Conservation (phyloP, 805 yeast species). For the Lachancea sp. region DNA sequence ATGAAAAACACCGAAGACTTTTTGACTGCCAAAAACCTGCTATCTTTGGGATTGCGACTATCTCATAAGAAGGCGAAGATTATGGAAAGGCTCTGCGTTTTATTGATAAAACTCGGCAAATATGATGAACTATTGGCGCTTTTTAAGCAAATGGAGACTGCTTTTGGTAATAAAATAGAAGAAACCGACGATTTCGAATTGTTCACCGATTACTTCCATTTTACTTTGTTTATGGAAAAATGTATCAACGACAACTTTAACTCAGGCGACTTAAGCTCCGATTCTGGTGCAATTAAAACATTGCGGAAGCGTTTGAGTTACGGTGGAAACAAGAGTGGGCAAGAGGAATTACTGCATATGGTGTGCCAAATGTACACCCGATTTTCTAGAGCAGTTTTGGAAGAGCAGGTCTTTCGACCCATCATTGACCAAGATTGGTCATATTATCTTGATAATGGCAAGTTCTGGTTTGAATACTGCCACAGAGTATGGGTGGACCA, state of each 20-base stretch:
- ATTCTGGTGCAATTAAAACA: slow-evolving; percentile 8
- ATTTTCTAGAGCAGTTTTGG: slow-evolving; percentile 19
- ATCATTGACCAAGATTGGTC: slow-evolving; percentile 16
- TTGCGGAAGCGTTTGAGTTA: slow-evolving; percentile 19
- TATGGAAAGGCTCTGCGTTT: slow-evolving; percentile 19
- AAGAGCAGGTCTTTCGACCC: slow-evolving; percentile 19
- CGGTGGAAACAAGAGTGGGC: slow-evolving; percentile 15
- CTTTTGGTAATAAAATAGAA: slow-evolving; percentile 17
- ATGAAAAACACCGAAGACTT: slow-evolving; percentile 19
- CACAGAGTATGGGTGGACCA: slow-evolving; percentile 24
- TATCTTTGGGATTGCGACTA: slow-evolving; percentile 18
- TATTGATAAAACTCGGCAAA: slow-evolving; percentile 20
- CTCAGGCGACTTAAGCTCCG: not conserved
- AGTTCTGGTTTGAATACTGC: slow-evolving; percentile 28
- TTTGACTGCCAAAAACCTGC: slow-evolving; percentile 21
- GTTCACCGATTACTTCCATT: slow-evolving; percentile 31
- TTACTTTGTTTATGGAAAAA: slow-evolving; percentile 16
- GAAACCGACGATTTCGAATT: slow-evolving; percentile 24
- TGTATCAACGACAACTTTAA: not conserved
- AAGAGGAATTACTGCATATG: slow-evolving; percentile 16
- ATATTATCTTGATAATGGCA: slow-evolving; percentile 18
- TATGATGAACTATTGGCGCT: slow-evolving; percentile 15
- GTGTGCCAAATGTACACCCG: slow-evolving; percentile 23
- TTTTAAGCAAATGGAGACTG: slow-evolving; percentile 11
- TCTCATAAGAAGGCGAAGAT: slow-evolving; percentile 22